Evolutionary conservation across 2,329 filamentous ascomycete genomes (phyloP), one percentile per base, ranked within the genome.

Genomic region (Coleophoma eucalyptorum): DNA sequence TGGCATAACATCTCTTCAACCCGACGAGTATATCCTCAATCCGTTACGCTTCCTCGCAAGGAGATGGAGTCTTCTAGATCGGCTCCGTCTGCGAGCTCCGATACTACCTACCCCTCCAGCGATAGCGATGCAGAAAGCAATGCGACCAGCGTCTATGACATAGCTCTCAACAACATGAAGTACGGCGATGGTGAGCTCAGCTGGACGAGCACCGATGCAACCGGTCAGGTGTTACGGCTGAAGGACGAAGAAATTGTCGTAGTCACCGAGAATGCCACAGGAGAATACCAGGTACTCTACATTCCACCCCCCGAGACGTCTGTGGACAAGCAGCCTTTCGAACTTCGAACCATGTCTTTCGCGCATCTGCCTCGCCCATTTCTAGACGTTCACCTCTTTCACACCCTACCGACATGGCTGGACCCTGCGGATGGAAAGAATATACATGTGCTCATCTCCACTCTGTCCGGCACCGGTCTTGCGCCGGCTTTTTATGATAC

Each of bases 381-480:
- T 2, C 60, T 74, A 5, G 59, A 67, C 15, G 59, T 59, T 5
- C 69, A 72, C 50, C 55, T 73, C 20, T 55, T 78, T 13, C 47
- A 52, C 4, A 57, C 58, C 3, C 51, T 74, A 6, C 78, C 79
- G 0, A 44, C 58, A 2, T 67, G 78, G 52, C 64, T 51, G 33
- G 53, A 46, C 43, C 58, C 18, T 16, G 49, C 43, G n/a, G n/a
- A 32, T 8, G 20, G 35, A 20, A 50, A 46, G 5, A 53, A 65
- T 7, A 55, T 85, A n/a, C 77, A 89, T 58, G 72, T 90, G 16
- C 65, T 92, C 19, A 75, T 91, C 16, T 91, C 87, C 1, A 83
- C 78, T 0, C 72, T 73, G 18, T 89, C 88, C 0, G 88, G 88
- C 13, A 78, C 77, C 1, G 77, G 81, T 1, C 71, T 73, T 13